Percentiles rank a stretch among this genome's conserved stretches.
Evolutionary conservation across 306 rosid species (phyloP).

Genomic region (Fragaria nilgerrensis): DNA sequence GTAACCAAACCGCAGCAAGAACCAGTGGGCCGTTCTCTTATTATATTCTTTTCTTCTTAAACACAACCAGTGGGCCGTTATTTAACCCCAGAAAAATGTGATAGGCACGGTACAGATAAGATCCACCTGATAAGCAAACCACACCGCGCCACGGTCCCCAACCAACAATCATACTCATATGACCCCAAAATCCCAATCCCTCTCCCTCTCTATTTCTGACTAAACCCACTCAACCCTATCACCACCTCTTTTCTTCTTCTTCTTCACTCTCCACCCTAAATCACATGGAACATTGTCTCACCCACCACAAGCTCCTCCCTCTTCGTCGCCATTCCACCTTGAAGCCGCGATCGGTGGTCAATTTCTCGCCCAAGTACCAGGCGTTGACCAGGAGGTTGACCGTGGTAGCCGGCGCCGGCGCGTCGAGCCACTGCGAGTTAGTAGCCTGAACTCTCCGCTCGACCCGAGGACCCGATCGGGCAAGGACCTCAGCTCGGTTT

Average conservation of each 20-base stretch:
- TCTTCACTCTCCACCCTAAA: not conserved
- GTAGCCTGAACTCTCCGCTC: constrained; percentile 70
- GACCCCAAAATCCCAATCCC: not conserved
- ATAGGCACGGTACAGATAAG: not conserved
- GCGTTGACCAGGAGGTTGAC: constrained; percentile 12
- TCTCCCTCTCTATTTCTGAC: not conserved
- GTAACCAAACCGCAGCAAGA: too few relatives aligned
- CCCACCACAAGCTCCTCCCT: constrained; percentile 25
- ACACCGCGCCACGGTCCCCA: not conserved
- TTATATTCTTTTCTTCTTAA: too few relatives aligned
- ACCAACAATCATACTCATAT: not conserved
- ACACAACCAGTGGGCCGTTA: not conserved
- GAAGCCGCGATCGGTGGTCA: constrained; percentile 6
- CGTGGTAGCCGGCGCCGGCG: constrained; percentile 36
- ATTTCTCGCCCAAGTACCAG: not conserved
- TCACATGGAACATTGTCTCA: constrained; percentile 44
- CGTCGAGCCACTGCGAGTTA: constrained; percentile 42
- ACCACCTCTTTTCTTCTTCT: constrained; percentile 8
- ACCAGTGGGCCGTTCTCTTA: too few relatives aligned
- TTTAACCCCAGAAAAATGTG: not conserved
- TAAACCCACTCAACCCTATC: not conserved
- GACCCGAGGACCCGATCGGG: constrained; percentile 62
- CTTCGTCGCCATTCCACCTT: constrained; percentile 14
- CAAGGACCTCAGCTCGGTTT: constrained; percentile 52
- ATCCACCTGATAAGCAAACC: not conserved